These are phyloP conservation scores for Hygrophorus pudorinus DNA, from an alignment of 768 basidiomycete genomes.

Conservation along the genomic window DNA sequence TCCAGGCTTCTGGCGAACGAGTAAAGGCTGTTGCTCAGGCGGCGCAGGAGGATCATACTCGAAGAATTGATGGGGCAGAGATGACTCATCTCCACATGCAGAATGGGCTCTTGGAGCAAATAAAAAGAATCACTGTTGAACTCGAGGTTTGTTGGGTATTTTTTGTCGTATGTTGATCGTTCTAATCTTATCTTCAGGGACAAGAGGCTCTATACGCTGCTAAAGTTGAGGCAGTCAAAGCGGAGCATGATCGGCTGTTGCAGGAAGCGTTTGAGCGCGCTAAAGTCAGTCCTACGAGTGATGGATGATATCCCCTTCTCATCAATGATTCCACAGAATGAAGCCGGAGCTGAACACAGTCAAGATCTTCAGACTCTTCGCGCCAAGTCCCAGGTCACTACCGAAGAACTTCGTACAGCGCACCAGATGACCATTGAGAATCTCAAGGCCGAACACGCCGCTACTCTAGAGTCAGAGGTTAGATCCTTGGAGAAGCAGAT, in stretches of 20 bases:
- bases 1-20: conserved; percentile 38
- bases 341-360: conserved; percentile 60
- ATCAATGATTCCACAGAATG: conserved; percentile 33
- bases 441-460: conserved; percentile 55
- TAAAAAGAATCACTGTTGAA: conserved; percentile 46
- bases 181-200: conserved; percentile 28
- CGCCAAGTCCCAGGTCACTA: conserved; percentile 49
- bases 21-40: conserved; percentile 33
- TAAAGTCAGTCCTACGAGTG: conserved; percentile 39
- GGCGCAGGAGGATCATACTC: conserved; percentile 36
- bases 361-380: conserved; percentile 67
- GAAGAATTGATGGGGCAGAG: conserved; percentile 43
- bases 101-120: conserved; percentile 42
- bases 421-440: conserved; percentile 53
- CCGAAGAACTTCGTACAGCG: conserved; percentile 57
- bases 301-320: conserved; percentile 1
- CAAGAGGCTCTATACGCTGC: conserved; percentile 61
- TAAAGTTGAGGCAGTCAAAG: conserved; percentile 56
- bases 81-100: conserved; percentile 37
- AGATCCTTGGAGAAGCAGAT: conserved; percentile 54
- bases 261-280: conserved; percentile 69
- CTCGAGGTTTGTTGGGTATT: conserved; percentile 44
- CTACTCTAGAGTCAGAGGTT: conserved; percentile 46
- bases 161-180: conserved; percentile 4
- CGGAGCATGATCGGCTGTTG: conserved; percentile 51